Evolutionary conservation across 768 basidiomycete genomes (phyloP).

Genomic region (Russula dissimulans): DNA sequence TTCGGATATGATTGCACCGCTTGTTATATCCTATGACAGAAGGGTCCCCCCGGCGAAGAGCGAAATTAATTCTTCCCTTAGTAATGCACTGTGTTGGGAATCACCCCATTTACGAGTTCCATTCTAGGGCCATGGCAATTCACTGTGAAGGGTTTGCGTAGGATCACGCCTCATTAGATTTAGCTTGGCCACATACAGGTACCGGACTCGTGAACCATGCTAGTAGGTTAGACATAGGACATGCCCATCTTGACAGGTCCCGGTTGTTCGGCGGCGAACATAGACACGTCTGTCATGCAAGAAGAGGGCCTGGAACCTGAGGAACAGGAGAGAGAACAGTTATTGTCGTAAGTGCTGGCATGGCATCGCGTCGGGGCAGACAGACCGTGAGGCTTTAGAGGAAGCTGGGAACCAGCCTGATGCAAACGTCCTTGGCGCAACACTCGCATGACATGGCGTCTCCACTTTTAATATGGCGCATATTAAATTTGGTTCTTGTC

Average conservation of each 20-base stretch:
- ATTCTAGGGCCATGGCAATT: slow-evolving; percentile 5
- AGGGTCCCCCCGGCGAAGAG: background rate
- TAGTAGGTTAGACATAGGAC: background rate
- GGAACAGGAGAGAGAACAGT: background rate
- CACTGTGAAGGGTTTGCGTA: slow-evolving; percentile 2
- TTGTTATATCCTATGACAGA: background rate
- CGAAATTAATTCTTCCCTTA: background rate
- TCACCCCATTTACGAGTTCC: background rate
- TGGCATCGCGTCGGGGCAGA: background rate
- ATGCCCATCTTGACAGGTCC: background rate
- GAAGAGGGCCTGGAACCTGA: background rate
- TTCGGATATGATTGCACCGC: background rate
- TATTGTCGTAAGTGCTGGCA: background rate
- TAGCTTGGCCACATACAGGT: slow-evolving; percentile 10
- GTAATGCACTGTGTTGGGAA: background rate
- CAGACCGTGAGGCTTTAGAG: background rate
- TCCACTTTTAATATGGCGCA: slow-evolving; percentile 7
- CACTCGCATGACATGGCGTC: background rate
- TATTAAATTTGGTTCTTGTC: background rate
- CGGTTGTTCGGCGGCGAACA: background rate
- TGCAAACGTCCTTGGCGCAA: background rate
- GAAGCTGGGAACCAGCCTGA: slow-evolving; percentile 13
- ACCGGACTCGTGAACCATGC: background rate
- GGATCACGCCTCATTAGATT: slow-evolving; percentile 1
- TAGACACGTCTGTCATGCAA: background rate